A percentile compares a stretch with the other conserved stretches of the same genome.
Evolutionary conservation across 148 eudicot species (phyloP).

Genomic region (Linanthus parryae): DNA sequence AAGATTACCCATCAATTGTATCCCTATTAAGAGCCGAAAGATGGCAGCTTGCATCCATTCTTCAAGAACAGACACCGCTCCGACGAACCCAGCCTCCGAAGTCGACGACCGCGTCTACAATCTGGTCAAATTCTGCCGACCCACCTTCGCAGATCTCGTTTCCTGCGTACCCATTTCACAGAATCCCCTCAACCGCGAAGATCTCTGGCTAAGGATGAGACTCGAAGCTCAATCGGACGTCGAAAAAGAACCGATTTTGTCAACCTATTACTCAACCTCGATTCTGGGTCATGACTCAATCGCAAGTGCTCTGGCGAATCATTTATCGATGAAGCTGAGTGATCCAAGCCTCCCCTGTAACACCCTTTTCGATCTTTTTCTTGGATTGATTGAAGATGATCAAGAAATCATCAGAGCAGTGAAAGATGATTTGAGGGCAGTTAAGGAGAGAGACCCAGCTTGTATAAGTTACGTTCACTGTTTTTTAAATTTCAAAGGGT

Average conservation of each 20-base stretch:
- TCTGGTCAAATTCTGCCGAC: conserved; percentile 22
- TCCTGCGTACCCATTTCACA: conserved; percentile 25
- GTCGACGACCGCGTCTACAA: conserved; percentile 25
- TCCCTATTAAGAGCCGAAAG: neutral
- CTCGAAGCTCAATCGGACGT: conserved; percentile 50
- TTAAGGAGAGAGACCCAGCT: conserved; percentile 78
- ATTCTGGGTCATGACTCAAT: conserved; percentile 48
- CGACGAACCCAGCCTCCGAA: conserved; percentile 13
- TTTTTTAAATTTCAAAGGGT: conserved; percentile 76
- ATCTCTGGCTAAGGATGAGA: conserved; percentile 47
- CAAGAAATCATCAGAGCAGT: conserved; percentile 34
- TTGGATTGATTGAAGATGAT: conserved; percentile 30
- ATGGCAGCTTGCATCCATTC: conserved; percentile 49
- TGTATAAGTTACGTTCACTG: conserved; percentile 74
- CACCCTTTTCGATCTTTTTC: conserved; percentile 52
- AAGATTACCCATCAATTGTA: neutral
- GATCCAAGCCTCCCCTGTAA: conserved; percentile 31
- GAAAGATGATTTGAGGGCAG: conserved; percentile 54
- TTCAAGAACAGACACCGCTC: conserved; percentile 27
- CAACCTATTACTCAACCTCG: conserved; percentile 40
- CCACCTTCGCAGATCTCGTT: conserved; percentile 25
- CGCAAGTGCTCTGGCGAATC: conserved; percentile 54
- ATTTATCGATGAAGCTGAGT: conserved; percentile 51
- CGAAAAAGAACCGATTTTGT: conserved; percentile 66
- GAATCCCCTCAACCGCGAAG: conserved; percentile 8